Conservation (phyloP, 345 rosid genomes). For the Jatropha curcas region DNA sequence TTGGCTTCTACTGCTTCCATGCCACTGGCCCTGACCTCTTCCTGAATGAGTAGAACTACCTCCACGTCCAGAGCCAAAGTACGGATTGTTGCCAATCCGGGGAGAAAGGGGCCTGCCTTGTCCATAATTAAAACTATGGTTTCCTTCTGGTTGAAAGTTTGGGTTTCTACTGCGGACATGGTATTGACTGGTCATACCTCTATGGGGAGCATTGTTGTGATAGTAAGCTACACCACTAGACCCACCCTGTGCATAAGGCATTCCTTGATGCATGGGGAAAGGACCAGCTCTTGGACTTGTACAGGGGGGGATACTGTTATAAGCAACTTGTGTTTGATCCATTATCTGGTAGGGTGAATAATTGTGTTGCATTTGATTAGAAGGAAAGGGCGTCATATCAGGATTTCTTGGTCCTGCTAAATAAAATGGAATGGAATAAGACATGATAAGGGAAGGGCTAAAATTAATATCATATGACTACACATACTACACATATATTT, state of each 20-base stretch:
- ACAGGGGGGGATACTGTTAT: constrained; percentile 25
- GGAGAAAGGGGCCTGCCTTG: constrained; percentile 40
- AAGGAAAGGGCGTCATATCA: constrained; percentile 31
- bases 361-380: constrained; percentile 43
- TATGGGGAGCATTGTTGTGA: constrained; percentile 20
- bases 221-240: constrained; percentile 33
- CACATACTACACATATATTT: not conserved
- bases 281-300: constrained; percentile 39
- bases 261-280: constrained; percentile 46
- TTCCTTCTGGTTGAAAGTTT: constrained; percentile 32
- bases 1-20: constrained; percentile 31
- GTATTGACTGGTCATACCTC: constrained; percentile 11
- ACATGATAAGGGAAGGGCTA: not conserved
- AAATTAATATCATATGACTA: not conserved
- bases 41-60: constrained; percentile 45
- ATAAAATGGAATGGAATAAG: constrained; percentile 20
- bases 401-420: constrained; percentile 44
- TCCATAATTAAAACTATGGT: constrained; percentile 36
- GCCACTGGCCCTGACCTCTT: constrained; percentile 48
- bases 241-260: constrained; percentile 40
- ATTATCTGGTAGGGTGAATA: constrained; percentile 35
- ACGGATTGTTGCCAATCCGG: constrained; percentile 36
- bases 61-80: constrained; percentile 25
- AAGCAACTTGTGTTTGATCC: constrained; percentile 44
- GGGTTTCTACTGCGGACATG: constrained; percentile 34